Percentiles rank a stretch among this genome's conserved stretches.
phyloP scores from a whole-genome alignment of 495 filamentous ascomycete genomes.

The Terfezia claveryi region DNA sequence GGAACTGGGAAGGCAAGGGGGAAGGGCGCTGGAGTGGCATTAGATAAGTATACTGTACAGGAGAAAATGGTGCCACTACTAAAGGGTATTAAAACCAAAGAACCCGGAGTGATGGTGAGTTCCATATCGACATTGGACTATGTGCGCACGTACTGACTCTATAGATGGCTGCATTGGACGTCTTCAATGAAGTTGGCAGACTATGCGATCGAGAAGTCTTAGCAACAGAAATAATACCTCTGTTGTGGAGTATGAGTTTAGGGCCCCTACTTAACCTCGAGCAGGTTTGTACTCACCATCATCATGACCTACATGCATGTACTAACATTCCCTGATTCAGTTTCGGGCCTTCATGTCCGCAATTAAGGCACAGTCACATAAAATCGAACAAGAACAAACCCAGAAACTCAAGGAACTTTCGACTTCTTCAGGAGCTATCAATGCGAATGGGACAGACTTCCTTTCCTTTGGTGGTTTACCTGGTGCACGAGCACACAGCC shows the following conservation, averaged over 20 bases:
- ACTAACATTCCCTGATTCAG: conserved; percentile 18
- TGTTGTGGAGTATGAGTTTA: conserved; percentile 79
- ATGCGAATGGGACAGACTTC: neutral
- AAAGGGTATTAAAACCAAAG: conserved; percentile 87
- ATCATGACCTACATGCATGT: neutral
- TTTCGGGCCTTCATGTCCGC: conserved; percentile 74
- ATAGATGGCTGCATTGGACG: conserved; percentile 58
- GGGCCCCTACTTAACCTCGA: conserved; percentile 68
- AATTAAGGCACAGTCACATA: conserved; percentile 55
- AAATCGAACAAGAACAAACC: conserved; percentile 70
- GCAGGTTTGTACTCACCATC: conserved; percentile 20
- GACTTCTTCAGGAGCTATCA: conserved; percentile 11
- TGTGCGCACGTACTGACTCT: too few species aligned
- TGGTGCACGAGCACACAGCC: neutral
- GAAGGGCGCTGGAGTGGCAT: conserved; percentile 38
- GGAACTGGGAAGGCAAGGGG: conserved; percentile 28
- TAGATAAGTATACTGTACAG: conserved; percentile 94
- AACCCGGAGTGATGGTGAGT: conserved; percentile 64
- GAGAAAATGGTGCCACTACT: conserved; percentile 85
- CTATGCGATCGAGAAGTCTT: conserved; percentile 81
- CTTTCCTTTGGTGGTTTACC: neutral
- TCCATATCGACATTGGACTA: too few species aligned
- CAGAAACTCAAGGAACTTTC: conserved; percentile 70
- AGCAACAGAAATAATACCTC: conserved; percentile 70
- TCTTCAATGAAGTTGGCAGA: conserved; percentile 59